Percentiles rank a stretch among this genome's conserved stretches.
phyloP scores from a whole-genome alignment of 176 grass and related monocot species.

The Sorghum bicolor region DNA sequence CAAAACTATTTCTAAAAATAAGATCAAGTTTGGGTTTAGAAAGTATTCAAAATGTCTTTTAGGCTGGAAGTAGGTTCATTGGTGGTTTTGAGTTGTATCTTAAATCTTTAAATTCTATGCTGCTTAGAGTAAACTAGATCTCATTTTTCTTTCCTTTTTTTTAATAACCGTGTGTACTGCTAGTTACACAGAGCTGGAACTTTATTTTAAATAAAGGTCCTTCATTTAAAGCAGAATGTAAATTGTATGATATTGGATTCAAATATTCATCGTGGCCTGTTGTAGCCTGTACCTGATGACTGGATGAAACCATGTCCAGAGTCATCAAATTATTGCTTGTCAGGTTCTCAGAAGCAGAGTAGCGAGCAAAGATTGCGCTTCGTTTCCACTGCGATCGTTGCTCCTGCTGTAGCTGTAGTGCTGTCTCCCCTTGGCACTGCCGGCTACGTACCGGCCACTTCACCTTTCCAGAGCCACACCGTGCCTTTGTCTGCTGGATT shows the following conservation, averaged over 20 bases:
- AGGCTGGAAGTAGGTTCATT: no score
- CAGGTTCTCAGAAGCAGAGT: constrained; percentile 7
- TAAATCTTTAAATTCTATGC: no score
- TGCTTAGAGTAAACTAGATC: no score
- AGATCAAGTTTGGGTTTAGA: no score
- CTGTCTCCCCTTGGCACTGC: constrained; percentile 18
- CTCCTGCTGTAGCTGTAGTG: not conserved
- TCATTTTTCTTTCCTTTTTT: no score
- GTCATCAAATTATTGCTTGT: constrained; percentile 36
- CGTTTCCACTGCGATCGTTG: not conserved
- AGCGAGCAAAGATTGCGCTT: not conserved
- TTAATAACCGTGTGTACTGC: no score
- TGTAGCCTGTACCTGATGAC: not conserved
- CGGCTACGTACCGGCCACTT: constrained; percentile 16
- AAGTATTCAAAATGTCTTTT: no score
- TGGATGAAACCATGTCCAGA: constrained; percentile 6
- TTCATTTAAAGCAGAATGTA: not conserved
- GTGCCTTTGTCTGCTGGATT: constrained; percentile 22
- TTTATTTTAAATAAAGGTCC: no score
- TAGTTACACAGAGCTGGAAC: no score
- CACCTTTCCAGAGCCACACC: constrained; percentile 27
- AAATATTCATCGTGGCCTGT: not conserved
- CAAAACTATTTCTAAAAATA: no score
- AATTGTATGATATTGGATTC: not conserved
- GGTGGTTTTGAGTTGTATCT: no score